These are phyloP conservation scores for Ocimum tenuiflorum DNA, from an alignment of 257 asterid species.

Conservation along the genomic window DNA sequence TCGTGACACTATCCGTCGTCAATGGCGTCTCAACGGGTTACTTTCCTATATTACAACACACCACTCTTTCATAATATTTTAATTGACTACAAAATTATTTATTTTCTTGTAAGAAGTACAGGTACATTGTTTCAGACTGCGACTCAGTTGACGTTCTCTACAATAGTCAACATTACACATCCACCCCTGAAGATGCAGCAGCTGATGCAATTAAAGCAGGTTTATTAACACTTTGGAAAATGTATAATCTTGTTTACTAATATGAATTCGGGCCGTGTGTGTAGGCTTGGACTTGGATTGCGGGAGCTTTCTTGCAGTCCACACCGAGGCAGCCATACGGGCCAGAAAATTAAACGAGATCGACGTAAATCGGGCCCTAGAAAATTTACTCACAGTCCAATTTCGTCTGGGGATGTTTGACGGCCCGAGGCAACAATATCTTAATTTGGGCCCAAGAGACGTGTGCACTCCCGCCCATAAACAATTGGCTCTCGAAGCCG, in stretches of 20 bases:
- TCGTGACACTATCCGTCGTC: conserved; percentile 64
- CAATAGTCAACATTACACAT: conserved; percentile 52
- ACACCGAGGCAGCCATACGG: conserved; percentile 56
- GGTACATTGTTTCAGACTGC: conserved; percentile 88
- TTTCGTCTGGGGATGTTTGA: conserved; percentile 93
- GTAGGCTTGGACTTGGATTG: conserved; percentile 87
- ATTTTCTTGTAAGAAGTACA: background rate
- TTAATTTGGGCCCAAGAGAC: conserved; percentile 62
- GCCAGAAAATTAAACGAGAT: conserved; percentile 46
- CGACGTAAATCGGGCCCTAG: conserved; percentile 57
- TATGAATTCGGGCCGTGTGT: background rate
- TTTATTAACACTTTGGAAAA: background rate
- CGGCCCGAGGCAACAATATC: conserved; percentile 56
- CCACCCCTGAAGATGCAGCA: conserved; percentile 76
- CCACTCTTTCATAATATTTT: too few species aligned
- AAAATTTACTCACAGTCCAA: conserved; percentile 58
- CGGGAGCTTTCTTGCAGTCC: conserved; percentile 72
- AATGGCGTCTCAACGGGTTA: conserved; percentile 83
- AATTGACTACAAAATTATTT: too few species aligned
- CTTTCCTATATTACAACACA: background rate
- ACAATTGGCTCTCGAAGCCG: conserved; percentile 78
- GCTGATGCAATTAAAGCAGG: conserved; percentile 77
- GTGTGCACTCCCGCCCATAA: conserved; percentile 75
- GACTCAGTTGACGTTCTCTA: conserved; percentile 68
- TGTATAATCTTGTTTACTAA: too few species aligned